Base-by-base conservation (phyloP, 805 yeast species). In the Metschnikowia proteae region DNA sequence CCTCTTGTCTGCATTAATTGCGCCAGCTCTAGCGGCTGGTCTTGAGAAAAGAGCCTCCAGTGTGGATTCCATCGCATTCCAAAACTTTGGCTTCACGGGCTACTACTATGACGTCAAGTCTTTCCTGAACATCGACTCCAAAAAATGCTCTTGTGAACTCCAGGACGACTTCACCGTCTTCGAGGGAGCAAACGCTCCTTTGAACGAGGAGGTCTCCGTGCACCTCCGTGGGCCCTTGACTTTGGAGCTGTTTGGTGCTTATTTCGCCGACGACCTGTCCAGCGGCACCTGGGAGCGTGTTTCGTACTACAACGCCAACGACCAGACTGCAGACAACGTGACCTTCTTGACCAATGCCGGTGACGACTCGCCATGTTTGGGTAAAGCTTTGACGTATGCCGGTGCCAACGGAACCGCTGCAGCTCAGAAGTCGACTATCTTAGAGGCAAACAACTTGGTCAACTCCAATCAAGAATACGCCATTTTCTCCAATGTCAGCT, bases 181-280 rank as follows among this genome's bases (percentile, higher is more conserved):
- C 55, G 66, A 75, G 7, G 92, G 92, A 25, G 49, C 79, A 23
- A 79, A 83, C 59, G 67, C 89, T 27, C 94, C 94, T 5, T 61
- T 85, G 35, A 70, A 84, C 61, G 83, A 78, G 56, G 90, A 82
- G 61, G 71, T 86, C 26, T 82, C 89, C 3, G 88, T 86, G 11
- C 94, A 86, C 62, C 80, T 86, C 64, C 78, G 94, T 68, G 94
- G 94, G 39, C 94, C 94, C 7, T 62, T 86, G 51, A 68, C 75
- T 11, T 70, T 86, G 59, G 65, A 68, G 51, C 75, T 79, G 57
- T 86, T 85, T 61, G 91, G 81, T 4, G 82, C 70, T 56, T 86
- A 82, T 60, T 72, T 73, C n/a, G 56, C 82, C 11, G 63, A 64
- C 30, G 57, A 56, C 57, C 49, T 40, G 54, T 61, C 73, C 31